A percentile compares a stretch with the other conserved stretches of the same genome.
Conservation (phyloP, 495 filamentous ascomycete genomes). For the Aspergillus steynii region DNA sequence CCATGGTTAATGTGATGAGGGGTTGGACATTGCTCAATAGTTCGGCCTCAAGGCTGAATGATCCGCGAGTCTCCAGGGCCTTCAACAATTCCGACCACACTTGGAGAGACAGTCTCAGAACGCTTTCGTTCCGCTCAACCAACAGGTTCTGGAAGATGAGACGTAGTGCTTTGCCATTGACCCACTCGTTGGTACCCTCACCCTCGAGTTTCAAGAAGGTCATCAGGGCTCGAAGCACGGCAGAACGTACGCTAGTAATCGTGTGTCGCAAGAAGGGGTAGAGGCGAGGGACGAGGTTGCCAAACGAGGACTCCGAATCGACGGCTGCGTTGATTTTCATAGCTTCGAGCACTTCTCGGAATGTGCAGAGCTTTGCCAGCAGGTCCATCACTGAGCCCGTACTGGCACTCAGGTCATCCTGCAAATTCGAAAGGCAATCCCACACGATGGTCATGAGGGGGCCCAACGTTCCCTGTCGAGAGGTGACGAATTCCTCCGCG, state of each 20-base stretch:
- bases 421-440: conserved; percentile 92
- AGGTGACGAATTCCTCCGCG: conserved; percentile 85
- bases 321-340: conserved; percentile 88
- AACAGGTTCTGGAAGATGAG: conserved; percentile 93
- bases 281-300: conserved; percentile 84
- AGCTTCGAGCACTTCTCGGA: conserved; percentile 85
- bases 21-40: conserved; percentile 63
- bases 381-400: conserved; percentile 98
- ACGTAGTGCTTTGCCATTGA: conserved; percentile 83
- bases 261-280: conserved; percentile 97
- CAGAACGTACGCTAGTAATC: conserved; percentile 90
- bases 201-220: conserved; percentile 88
- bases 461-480: conserved; percentile 73
- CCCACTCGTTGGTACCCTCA: conserved; percentile 83
- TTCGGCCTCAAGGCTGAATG: conserved; percentile 65
- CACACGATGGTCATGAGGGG: conserved; percentile 91
- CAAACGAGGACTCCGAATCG: conserved; percentile 84
- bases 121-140: conserved; percentile 83
- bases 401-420: conserved; percentile 94
- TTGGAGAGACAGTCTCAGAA: conserved; percentile 76
- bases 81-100: conserved; percentile 81
- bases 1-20: conserved; percentile 75
- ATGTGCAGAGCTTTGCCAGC: conserved; percentile 91
- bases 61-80: conserved; percentile 58
- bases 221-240: conserved; percentile 86